Percentiles rank a stretch among this genome's conserved stretches.
phyloP scores from a whole-genome alignment of 305 asterid species.

The Rubia peregrina region DNA sequence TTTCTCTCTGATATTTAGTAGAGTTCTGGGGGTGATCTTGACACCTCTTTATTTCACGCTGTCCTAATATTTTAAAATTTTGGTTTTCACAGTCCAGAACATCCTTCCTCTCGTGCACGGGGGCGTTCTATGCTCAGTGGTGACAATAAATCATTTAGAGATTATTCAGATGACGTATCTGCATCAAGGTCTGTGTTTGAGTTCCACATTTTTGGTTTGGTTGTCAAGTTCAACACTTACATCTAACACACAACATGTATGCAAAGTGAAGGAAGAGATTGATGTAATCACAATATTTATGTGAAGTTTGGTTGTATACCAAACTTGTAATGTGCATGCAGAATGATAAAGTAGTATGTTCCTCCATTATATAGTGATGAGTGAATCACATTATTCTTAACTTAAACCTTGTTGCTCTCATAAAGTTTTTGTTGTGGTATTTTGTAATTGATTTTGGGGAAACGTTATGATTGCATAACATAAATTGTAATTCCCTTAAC shows the following conservation, averaged over 20 bases:
- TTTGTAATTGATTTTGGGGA: not conserved
- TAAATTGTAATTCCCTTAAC: not conserved
- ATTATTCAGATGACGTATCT: constrained; percentile 51
- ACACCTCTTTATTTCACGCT: not conserved
- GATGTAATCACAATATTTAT: not conserved
- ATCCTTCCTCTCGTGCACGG: constrained; percentile 77
- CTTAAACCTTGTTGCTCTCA: not conserved
- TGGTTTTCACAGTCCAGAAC: constrained; percentile 72
- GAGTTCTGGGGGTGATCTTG: not conserved
- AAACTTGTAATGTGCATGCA: not conserved
- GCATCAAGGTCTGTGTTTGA: constrained; percentile 55
- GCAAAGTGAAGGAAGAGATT: not conserved
- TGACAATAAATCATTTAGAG: constrained; percentile 59
- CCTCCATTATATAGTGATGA: not conserved
- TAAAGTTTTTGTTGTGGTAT: not conserved
- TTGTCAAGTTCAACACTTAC: not conserved
- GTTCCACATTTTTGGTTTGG: constrained; percentile 9
- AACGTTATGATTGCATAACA: not conserved
- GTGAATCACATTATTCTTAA: not conserved
- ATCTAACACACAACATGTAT: not conserved
- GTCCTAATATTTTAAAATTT: not conserved
- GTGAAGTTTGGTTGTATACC: not conserved
- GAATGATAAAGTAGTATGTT: not conserved
- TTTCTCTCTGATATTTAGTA: not conserved
- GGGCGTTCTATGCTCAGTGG: constrained; percentile 94